A percentile compares a stretch with the other conserved stretches of the same genome.
Evolutionary conservation across 2,329 filamentous ascomycete species (phyloP).

Genomic region (Neofusicoccum umdonicola): DNA sequence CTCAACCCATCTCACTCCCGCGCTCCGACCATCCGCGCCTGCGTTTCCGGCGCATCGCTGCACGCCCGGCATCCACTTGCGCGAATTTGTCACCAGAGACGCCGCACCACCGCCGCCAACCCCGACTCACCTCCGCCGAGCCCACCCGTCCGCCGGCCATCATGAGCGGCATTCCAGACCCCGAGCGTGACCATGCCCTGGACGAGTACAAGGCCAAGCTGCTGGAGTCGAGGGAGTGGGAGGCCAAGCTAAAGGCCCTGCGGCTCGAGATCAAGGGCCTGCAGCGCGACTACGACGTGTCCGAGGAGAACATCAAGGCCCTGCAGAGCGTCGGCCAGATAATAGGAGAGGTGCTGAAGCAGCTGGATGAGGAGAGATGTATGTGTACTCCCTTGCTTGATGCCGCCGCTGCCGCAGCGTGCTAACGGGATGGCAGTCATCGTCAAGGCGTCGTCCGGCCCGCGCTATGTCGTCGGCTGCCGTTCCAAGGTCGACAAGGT

Average conservation of each 20-base stretch:
- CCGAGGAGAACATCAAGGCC: constrained; percentile 99
- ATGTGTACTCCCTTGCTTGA: constrained; percentile 40
- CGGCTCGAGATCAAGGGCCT: constrained; percentile 94
- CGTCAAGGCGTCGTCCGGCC: constrained; percentile 95
- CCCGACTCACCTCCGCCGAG: constrained; percentile 7
- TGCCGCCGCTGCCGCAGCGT: not conserved
- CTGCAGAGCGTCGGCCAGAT: constrained; percentile 98
- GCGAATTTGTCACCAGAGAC: constrained; percentile 9
- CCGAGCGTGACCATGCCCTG: constrained; percentile 52
- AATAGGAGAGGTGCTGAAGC: constrained; percentile 97
- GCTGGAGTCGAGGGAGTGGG: constrained; percentile 96
- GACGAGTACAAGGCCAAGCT: constrained; percentile 54
- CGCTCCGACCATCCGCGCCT: not conserved
- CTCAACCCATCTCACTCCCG: not conserved
- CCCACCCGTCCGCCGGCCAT: not conserved
- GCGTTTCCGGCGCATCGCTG: not conserved
- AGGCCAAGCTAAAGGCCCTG: constrained; percentile 92
- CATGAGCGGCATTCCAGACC: constrained; percentile 43
- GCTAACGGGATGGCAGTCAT: constrained; percentile 66
- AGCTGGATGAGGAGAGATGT: constrained; percentile 98
- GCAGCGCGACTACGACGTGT: constrained; percentile 92
- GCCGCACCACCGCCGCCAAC: not conserved
- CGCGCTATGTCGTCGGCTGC: constrained; percentile 96
- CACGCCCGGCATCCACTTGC: not conserved
- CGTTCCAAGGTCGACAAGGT: constrained; percentile 96